Conservation (phyloP, 2,329 filamentous ascomycete genomes). For the Helminthosporium solani region DNA sequence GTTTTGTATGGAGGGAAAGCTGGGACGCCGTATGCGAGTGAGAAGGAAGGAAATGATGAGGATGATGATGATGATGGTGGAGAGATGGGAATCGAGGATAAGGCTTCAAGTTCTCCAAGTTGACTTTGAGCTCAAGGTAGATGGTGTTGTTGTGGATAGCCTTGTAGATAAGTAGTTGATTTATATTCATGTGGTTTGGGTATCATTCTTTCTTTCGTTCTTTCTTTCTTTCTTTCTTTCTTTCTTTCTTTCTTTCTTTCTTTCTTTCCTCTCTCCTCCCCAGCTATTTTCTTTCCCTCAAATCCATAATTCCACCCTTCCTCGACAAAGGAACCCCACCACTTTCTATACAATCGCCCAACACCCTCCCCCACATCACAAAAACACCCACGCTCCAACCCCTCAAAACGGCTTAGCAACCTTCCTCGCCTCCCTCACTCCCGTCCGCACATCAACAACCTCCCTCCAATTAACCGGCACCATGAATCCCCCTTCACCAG, state of each 20-base stretch:
- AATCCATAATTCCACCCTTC: too few relatives aligned
- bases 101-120: background rate
- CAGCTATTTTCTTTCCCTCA: too few relatives aligned
- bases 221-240: background rate
- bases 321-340: too few relatives aligned
- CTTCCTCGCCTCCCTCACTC: constrained; percentile 76
- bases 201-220: background rate
- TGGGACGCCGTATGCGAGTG: constrained; percentile 11
- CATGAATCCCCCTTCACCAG: constrained; percentile 63
- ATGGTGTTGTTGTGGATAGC: background rate
- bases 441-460: constrained; percentile 80
- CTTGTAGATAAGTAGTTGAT: background rate
- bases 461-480: constrained; percentile 94
- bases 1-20: constrained; percentile 20
- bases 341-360: too few relatives aligned
- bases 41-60: too few relatives aligned
- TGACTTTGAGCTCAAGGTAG: too few relatives aligned
- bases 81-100: background rate
- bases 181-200: background rate
- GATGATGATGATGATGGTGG: too few relatives aligned
- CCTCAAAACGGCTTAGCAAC: constrained; percentile 78
- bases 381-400: too few relatives aligned
- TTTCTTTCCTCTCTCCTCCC: background rate
- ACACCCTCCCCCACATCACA: too few relatives aligned
- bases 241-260: too few relatives aligned